Conservation (phyloP, 2,329 filamentous ascomycete genomes). For the Cladosporium sphaerospermum region DNA sequence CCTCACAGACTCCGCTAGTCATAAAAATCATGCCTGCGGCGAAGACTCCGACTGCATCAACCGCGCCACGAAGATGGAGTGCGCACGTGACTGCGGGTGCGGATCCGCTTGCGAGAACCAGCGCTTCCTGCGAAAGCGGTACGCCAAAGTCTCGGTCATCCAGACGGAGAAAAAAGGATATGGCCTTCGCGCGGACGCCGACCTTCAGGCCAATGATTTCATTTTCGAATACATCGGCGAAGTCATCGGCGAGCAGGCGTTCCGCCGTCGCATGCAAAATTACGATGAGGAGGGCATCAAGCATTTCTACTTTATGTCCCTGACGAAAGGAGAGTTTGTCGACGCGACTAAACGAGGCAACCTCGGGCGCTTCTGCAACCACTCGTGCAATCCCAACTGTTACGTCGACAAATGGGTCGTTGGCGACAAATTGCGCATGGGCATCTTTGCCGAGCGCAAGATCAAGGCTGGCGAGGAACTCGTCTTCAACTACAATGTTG, state of each 20-base stretch:
- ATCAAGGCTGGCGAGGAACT: conserved; percentile 88
- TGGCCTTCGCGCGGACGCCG: conserved; percentile 73
- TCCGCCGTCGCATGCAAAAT: conserved; percentile 81
- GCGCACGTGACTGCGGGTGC: conserved; percentile 79
- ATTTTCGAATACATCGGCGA: conserved; percentile 98
- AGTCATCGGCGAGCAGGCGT: conserved; percentile 88
- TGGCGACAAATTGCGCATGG: conserved; percentile 95
- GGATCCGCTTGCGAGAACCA: conserved; percentile 86
- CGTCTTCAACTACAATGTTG: conserved; percentile 99
- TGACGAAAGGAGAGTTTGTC: conserved; percentile 92
- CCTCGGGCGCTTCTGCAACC: conserved; percentile 94
- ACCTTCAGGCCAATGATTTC: conserved; percentile 78
- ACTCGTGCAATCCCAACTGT: conserved; percentile 97
- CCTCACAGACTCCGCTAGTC: conserved; percentile 42
- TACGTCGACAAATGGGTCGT: conserved; percentile 99
- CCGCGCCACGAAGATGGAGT: conserved; percentile 96
- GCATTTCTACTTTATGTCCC: conserved; percentile 99
- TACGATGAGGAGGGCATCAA: conserved; percentile 97
- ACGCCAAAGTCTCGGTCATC: conserved; percentile 88
- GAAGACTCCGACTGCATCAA: conserved; percentile 99
- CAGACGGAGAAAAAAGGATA: conserved; percentile 98
- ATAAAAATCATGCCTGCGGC: conserved; percentile 75
- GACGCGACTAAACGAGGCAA: conserved; percentile 97
- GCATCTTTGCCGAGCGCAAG: conserved; percentile 84
- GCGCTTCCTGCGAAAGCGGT: conserved; percentile 84